Base-by-base conservation (phyloP, 2,329 filamentous ascomycete species). In the Aspergillus arachidicola region DNA sequence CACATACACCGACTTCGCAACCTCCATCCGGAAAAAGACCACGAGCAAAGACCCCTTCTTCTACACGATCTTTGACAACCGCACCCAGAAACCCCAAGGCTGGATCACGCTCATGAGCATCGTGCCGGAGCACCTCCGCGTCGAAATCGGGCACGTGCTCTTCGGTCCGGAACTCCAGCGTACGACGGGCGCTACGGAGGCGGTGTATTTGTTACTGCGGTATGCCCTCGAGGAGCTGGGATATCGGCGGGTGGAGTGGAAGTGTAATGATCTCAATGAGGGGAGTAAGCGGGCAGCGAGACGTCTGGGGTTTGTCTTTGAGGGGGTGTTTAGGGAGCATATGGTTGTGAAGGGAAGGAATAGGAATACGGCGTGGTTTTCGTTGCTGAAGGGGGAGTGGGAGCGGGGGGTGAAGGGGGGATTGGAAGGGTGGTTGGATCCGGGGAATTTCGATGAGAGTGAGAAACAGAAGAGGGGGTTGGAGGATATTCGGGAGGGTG, bases 211-310 rank as follows among this genome's bases (percentile, higher is more conserved):
- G n/a, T 36, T 89, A n/a, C 80, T 86, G 51, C 76, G 77, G 41
- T 78, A 86, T 60, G 81, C 82, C 0, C 86, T 90, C 66, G 82
- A 85, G 4, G 78, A 81, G 2, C 71, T 89, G 28, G 80, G 83
- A 0, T 88, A 86, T 69, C 73, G 83, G 4, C 78, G 88, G 11
- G 82, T 88, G 5, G 87, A 89, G 72, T 91, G 88, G 87, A 90
- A 90, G 69, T 87, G 85, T 59, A 83, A 90, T 70, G 67, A 79
- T 19, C 74, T 87, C 10, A 90, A 90, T 69, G 77, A 69, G 43
- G 78, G 83, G 0, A 88, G 85, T 53, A 76, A 80, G 19, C 76
- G 81, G 4, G 87, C 88, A 0, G 88, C 88, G 0, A 61, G 76
- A 66, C 76, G 88, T 2, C 71, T 89, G 11, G 88, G 88, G 0